These are phyloP conservation scores for Pyrus hybrid DNA, from an alignment of 331 rosid species.

Conservation along the genomic window DNA sequence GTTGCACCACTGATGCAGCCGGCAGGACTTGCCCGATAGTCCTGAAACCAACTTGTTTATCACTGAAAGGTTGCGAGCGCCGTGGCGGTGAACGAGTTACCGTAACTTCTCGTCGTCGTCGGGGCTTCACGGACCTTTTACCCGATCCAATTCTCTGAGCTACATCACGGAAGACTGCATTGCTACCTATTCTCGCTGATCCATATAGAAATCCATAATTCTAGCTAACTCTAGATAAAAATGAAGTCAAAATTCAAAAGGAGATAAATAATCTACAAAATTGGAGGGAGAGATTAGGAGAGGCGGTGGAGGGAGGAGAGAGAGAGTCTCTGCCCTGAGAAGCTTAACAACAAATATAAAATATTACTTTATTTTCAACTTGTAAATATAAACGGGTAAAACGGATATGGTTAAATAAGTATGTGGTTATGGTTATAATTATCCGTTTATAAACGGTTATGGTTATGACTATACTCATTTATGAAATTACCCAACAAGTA, in stretches of 20 bases:
- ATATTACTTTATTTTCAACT: too few relatives aligned
- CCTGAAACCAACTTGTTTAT: conserved; percentile 79
- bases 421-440: accelerated
- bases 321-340: background rate
- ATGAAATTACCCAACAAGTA: too few relatives aligned
- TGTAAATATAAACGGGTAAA: too few relatives aligned
- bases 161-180: conserved; percentile 22
- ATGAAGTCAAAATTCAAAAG: background rate
- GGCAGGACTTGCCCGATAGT: conserved; percentile 80
- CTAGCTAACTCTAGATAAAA: background rate
- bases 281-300: background rate
- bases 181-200: background rate
- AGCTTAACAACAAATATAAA: background rate
- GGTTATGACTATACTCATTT: too few relatives aligned
- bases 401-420: too few relatives aligned
- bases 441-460: too few relatives aligned
- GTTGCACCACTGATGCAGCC: conserved; percentile 78
- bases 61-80: conserved; percentile 70
- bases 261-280: background rate
- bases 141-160: conserved; percentile 65
- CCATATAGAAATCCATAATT: background rate
- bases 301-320: background rate
- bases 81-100: conserved; percentile 58
- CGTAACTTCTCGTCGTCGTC: conserved; percentile 69
- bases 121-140: conserved; percentile 92